Conservation (phyloP, 2,329 filamentous ascomycete genomes). For the Nemania abortiva region DNA sequence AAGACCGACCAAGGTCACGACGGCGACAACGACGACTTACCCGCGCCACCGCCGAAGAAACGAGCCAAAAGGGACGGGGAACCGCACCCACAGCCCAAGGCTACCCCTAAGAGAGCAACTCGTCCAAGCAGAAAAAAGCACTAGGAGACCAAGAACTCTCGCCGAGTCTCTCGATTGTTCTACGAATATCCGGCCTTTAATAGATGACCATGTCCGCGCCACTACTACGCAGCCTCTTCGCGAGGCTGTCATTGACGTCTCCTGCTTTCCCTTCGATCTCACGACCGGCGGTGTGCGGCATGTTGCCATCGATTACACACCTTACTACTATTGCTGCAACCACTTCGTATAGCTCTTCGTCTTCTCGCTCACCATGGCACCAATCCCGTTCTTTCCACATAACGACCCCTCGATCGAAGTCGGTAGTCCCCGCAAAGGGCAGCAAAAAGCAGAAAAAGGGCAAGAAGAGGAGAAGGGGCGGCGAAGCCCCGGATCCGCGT, state of each 20-base stretch:
- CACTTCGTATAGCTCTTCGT: neutral
- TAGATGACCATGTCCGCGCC: conserved; percentile 40
- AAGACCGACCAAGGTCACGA: neutral
- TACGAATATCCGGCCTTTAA: no score
- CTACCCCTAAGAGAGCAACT: no score
- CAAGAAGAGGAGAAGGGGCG: conserved; percentile 45
- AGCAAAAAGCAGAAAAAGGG: conserved; percentile 36
- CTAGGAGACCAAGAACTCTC: no score
- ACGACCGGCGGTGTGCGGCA: conserved; percentile 15
- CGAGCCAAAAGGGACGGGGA: neutral
- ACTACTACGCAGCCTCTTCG: conserved; percentile 44
- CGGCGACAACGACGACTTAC: neutral
- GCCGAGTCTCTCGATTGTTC: no score
- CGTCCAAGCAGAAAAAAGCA: no score
- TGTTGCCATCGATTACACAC: conserved; percentile 18
- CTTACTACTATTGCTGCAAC: neutral
- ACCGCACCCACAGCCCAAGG: no score
- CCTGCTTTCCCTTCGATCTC: neutral
- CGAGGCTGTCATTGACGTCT: conserved; percentile 40
- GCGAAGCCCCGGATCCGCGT: conserved; percentile 56
- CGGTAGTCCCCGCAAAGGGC: conserved; percentile 35
- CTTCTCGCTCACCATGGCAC: conserved; percentile 15
- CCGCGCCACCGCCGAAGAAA: neutral
- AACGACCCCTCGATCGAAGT: conserved; percentile 27
- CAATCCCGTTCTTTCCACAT: conserved; percentile 43